These are phyloP conservation scores for Aureoboletus auriporus DNA, from an alignment of 768 basidiomycete genomes.

Conservation along the genomic window DNA sequence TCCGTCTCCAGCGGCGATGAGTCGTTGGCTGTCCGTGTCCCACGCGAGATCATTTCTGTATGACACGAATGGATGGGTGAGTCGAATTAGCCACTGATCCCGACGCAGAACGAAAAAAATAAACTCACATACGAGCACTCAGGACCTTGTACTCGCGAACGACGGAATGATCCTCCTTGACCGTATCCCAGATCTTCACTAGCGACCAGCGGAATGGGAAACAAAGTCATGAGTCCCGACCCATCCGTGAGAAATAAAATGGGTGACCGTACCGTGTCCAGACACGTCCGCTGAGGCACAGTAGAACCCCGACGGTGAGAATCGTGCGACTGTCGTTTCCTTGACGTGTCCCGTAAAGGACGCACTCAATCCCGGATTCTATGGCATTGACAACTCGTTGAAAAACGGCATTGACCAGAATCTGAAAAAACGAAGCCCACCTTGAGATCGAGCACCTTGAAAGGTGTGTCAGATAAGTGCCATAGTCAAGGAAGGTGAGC, in stretches of 20 bases:
- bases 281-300: slow-evolving; percentile 85
- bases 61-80: background rate
- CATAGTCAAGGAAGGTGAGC: background rate
- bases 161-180: slow-evolving; percentile 77
- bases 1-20: slow-evolving; percentile 91
- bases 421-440: slow-evolving; percentile 37
- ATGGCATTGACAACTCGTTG: background rate
- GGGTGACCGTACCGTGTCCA: slow-evolving; percentile 61
- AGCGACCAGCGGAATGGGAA: background rate
- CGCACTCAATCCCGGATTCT: slow-evolving; percentile 64
- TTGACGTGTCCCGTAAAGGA: slow-evolving; percentile 80
- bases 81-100: background rate
- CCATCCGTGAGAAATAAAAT: background rate
- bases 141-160: slow-evolving; percentile 80
- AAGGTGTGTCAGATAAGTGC: background rate
- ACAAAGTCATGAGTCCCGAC: background rate
- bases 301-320: slow-evolving; percentile 93
- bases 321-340: slow-evolving; percentile 81
- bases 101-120: background rate
- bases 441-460: slow-evolving; percentile 78
- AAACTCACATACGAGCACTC: slow-evolving; percentile 62
- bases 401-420: background rate
- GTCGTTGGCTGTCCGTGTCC: slow-evolving; percentile 96
- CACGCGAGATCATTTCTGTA: slow-evolving; percentile 88
- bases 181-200: slow-evolving; percentile 93